Conservation (phyloP, 2,329 filamentous ascomycete genomes). For the Ophiostoma populinum region DNA sequence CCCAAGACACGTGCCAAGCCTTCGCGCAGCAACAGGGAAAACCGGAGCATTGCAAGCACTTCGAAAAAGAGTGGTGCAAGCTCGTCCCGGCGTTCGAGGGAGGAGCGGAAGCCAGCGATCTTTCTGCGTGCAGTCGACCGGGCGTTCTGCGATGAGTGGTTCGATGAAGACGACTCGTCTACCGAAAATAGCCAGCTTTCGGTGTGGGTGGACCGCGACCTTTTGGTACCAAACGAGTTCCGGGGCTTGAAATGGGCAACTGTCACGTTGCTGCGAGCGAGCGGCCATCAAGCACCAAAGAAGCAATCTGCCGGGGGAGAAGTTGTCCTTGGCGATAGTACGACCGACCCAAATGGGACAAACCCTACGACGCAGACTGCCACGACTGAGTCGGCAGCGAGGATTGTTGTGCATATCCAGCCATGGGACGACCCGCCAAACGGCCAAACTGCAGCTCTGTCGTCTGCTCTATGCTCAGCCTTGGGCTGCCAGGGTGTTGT, state of each 20-base stretch:
- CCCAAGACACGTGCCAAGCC: constrained; percentile 70
- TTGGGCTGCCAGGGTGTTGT: constrained; percentile 58
- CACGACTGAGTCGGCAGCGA: constrained; percentile 37
- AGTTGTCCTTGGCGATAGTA: constrained; percentile 38
- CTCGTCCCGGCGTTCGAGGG: constrained; percentile 39
- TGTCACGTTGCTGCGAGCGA: constrained; percentile 76
- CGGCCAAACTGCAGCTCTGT: constrained; percentile 62
- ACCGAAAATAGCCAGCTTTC: constrained; percentile 46
- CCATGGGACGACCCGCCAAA: constrained; percentile 81
- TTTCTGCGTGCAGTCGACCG: constrained; percentile 71
- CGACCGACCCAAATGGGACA: constrained; percentile 5
- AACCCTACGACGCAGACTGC: constrained; percentile 12
- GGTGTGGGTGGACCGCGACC: constrained; percentile 72
- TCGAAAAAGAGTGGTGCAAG: constrained; percentile 68
- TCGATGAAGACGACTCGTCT: constrained; percentile 61
- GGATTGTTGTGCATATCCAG: constrained; percentile 57
- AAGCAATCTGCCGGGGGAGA: constrained; percentile 17
- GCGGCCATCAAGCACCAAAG: constrained; percentile 51
- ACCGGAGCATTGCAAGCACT: constrained; percentile 61
- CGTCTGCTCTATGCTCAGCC: constrained; percentile 55
- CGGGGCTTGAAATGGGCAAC: constrained; percentile 60
- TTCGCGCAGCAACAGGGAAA: constrained; percentile 50
- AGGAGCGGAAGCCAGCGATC: constrained; percentile 48
- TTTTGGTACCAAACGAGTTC: constrained; percentile 53
- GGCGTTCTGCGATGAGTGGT: constrained; percentile 53